Conservation (phyloP, 371 early-diverging fungal genomes). For the Mortierella sp. region DNA sequence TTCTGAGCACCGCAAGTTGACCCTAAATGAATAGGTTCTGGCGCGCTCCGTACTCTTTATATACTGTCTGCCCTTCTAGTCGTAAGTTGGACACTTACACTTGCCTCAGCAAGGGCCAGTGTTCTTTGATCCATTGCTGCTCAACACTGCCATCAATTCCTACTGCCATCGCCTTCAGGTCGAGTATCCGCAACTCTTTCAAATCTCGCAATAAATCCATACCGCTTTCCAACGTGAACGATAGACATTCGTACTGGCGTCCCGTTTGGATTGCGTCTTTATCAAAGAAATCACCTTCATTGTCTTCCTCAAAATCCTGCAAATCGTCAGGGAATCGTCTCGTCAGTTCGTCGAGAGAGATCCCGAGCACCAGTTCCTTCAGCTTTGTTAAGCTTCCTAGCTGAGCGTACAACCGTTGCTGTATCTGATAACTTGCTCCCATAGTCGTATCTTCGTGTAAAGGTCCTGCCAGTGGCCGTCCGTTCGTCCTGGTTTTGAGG, state of each 20-base stretch:
- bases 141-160: neutral
- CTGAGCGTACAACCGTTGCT: slow-evolving; percentile 4
- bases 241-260: slow-evolving; percentile 17
- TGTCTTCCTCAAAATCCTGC: neutral
- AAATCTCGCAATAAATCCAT: slow-evolving; percentile 6
- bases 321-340: neutral
- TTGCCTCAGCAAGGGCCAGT: slow-evolving; percentile 1
- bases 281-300: neutral
- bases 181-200: neutral
- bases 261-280: neutral
- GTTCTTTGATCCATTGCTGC: slow-evolving; percentile 6
- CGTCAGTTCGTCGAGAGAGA: neutral
- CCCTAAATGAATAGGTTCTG: too few species aligned
- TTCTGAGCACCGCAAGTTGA: too few species aligned
- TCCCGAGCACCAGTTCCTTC: slow-evolving; percentile 3
- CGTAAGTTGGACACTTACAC: too few species aligned
- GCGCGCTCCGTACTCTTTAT: too few species aligned
- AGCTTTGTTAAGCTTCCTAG: slow-evolving; percentile 5
- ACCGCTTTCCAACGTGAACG: slow-evolving; percentile 12
- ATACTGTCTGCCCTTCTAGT: too few species aligned
- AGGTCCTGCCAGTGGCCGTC: slow-evolving; percentile 4
- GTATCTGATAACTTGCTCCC: slow-evolving; percentile 1
- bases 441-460: neutral
- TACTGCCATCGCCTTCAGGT: slow-evolving; percentile 2
- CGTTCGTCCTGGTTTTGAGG: slow-evolving; percentile 2